Evolutionary conservation across 108 stramenopile species (phyloP), one percentile per base, ranked within the genome.

Genomic region (Aurantiochytrium sp.): DNA sequence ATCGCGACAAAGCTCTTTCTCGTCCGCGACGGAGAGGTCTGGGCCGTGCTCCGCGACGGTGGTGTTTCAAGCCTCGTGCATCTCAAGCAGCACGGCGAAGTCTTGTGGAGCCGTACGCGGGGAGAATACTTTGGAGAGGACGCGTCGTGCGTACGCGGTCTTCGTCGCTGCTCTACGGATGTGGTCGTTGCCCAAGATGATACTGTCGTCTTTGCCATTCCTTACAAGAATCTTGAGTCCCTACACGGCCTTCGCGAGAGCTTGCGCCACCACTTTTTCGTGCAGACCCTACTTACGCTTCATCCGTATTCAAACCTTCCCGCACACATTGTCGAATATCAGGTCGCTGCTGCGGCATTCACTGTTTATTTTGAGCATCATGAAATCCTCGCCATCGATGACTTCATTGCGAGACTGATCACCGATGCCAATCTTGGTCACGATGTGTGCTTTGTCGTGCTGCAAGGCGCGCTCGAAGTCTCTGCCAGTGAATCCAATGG

Each of bases 51-150:
- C 25, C 45, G 76, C 2, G 76, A 83, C 4, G 76, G 76, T 23
- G 76, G 76, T 16, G 76, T 83, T 12, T 53, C 45, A 6, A 53
- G 76, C 76, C 51, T 83, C 4, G 6, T 83, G 49, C 45, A 53
- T 43, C 51, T 83, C 49, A 47, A 83, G 76, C 76, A 53, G 76
- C 49, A 83, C 76, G 76, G 76, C 76, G 76, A 83, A 45, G 76
- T 83, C 5, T 45, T 83, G 14, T 83, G 76, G 76, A 12, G 76
- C 49, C 51, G 45, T 23, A 25, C 76, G 19, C 49, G 25, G 19
- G 76, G 76, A 12, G 76, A 83, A 12, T 83, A 83, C 28, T 83
- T 83, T 35, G 76, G 76, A 12, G 76, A 83, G 28, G 76, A 83
- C 49, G 51, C 76, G 10, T 53, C 49, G 14, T 47, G 45, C 49